Percentiles rank a stretch among this genome's conserved stretches.
Evolutionary conservation across 257 asterid species (phyloP).

Genomic region (Apocynum venetum): DNA sequence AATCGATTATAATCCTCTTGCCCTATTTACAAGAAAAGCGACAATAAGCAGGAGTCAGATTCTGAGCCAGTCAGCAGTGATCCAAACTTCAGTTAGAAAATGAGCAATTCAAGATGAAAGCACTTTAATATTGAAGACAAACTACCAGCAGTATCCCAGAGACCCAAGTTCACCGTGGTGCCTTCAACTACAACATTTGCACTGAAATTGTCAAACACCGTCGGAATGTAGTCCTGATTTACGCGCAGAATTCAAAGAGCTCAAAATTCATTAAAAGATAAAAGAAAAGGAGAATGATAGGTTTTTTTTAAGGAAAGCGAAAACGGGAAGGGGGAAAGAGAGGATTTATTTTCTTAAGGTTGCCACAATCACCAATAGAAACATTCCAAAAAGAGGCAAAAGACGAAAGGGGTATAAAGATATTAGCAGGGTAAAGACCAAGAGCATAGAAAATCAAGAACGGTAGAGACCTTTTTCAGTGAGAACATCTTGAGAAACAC

Average conservation of each 20-base stretch:
- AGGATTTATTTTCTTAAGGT: slow-evolving; percentile 1
- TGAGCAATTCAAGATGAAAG: background rate
- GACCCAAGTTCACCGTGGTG: slow-evolving; percentile 84
- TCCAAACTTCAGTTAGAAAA: slow-evolving; percentile 2
- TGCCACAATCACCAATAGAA: slow-evolving; percentile 14
- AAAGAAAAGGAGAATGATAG: background rate
- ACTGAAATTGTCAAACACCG: slow-evolving; percentile 93
- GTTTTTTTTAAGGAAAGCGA: background rate
- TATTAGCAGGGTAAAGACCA: background rate
- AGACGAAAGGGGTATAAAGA: slow-evolving; percentile 4
- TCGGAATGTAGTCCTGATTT: slow-evolving; percentile 77
- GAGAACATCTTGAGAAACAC: slow-evolving; percentile 10
- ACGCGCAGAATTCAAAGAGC: slow-evolving; percentile 14
- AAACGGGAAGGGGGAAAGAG: background rate
- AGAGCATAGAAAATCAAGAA: background rate
- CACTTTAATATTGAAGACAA: slow-evolving; percentile 1
- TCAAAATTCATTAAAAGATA: slow-evolving; percentile 1
- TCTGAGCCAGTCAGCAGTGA: background rate
- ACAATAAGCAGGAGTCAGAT: slow-evolving; percentile 19
- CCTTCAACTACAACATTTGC: slow-evolving; percentile 97
- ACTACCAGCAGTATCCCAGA: slow-evolving; percentile 96
- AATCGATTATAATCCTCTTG: slow-evolving; percentile 95
- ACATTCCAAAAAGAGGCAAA: slow-evolving; percentile 11
- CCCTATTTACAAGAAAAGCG: slow-evolving; percentile 42
- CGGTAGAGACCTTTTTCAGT: slow-evolving; percentile 6